phyloP scores from a whole-genome alignment of 2,329 filamentous ascomycete genomes.

The Bipolaris zeicola region DNA sequence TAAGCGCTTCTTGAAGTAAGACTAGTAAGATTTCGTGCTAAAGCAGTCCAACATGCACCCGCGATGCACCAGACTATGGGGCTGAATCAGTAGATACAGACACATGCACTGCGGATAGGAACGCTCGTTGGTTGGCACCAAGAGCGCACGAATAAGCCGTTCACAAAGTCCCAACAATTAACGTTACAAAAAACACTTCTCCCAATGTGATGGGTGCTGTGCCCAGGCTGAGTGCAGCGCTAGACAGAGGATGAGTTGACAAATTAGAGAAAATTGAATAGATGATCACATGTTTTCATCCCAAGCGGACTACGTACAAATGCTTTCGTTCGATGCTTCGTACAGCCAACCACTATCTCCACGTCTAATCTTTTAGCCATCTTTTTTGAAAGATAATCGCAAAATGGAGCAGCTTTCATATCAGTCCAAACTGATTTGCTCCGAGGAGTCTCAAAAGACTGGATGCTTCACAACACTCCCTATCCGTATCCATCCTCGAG shows the following conservation, averaged over 20 bases:
- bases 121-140: not conserved
- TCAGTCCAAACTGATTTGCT: not conserved
- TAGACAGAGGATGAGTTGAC: not conserved
- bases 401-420: not conserved
- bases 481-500: not conserved
- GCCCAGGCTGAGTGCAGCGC: not conserved
- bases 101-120: not conserved
- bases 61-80: not conserved
- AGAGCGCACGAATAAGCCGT: not conserved
- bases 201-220: not conserved
- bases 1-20: not conserved
- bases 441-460: not conserved
- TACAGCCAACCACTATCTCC: not conserved
- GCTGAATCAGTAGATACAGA: not conserved
- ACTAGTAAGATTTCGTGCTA: not conserved
- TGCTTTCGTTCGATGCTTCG: not conserved
- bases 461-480: constrained; percentile 3
- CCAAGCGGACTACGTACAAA: not conserved
- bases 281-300: not conserved
- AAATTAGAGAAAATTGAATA: not conserved
- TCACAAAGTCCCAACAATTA: not conserved
- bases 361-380: not conserved
- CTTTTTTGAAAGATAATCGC: not conserved
- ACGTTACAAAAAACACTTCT: not conserved
- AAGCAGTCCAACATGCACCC: not conserved